Evolutionary conservation across 2,329 filamentous ascomycete species (phyloP), one percentile per base, ranked within the genome.

Genomic region (Aspergillus chevalieri): DNA sequence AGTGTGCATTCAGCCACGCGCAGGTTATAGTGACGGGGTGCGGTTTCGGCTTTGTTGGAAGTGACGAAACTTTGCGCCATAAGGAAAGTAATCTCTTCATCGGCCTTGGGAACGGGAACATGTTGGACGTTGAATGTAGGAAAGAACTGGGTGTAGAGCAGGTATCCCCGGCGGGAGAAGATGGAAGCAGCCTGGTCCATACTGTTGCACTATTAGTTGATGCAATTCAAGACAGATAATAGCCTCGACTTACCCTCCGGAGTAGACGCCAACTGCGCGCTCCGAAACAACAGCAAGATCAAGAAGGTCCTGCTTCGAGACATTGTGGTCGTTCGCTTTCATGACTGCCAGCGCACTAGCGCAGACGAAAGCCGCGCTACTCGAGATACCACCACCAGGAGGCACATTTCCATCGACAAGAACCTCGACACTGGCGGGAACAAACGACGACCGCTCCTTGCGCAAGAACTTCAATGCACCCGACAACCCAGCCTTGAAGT

Each of bases 131-230:
- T 78, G 46, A 98, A 84, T 15, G 75, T 78, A 3, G 93, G 93
- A 55, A 83, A 83, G 74, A 98, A 98, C 8, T 86, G 87, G 52
- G 96, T 92, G 65, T 94, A 91, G 41, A 96, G 81, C 8, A 93
- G 90, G 36, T 87, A 88, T 46, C 89, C 91, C 57, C 85, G 84
- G 61, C 89, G 80, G 0, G 90, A 92, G 71, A 98, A 93, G 55
- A 98, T 92, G 0, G 92, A 97, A 30, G 93, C 93, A 12, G 90
- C 85, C 74, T 98, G 93, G 65, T 98, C 93, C 93, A 98, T 97
- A 49, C 91, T 89, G 54, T 52, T 49, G 33, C 34, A 41, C 17
- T 4, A 34, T 57, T 45, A 57, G 50, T 24, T 10, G 71, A 55
- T 68, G 63, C 52, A 34, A 43, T 3, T n/a, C 14, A 36, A 33